Base-by-base conservation (phyloP, 2,329 filamentous ascomycete genomes). In the Penicillium sp. region DNA sequence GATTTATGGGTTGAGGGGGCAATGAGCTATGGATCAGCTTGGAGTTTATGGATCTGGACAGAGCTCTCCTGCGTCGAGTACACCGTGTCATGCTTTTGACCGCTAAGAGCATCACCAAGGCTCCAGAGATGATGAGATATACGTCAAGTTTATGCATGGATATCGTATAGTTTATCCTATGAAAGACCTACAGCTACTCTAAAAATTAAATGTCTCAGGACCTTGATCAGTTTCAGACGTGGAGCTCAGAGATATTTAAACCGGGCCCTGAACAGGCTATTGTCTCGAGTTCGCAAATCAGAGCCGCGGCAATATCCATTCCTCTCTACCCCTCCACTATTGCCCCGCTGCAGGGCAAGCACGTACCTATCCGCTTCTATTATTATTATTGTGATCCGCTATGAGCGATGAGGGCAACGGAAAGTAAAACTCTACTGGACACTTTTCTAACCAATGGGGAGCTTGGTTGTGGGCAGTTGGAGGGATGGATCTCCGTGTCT, bases 401-500 rank as follows among this genome's bases (percentile, higher is more conserved):
- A 33, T 23, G 46, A 26, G 46, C 46, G 46, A 48, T 23, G 18
- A 14, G 44, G 14, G 26, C 48, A 33, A 37, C 49, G 44, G 40
- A 31, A 43, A 40, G 31, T 29, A n/a, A 49, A 49, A 49, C 46
- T 49, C 46, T 49, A 25, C 7, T 20, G 6, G 18, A 31, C 46
- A 49, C 33, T 27, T 40, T 49, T 26, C 6, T 6, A 20, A 26
- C 62, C 62, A 65, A 65, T 65, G n/a, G 42, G 18, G 23, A 49
- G 40, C n/a, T 15, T 37, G 22, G 5, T 43, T n/a, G 49, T 54
- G 56, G 56, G 31, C 54, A 58, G 58, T 44, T 9, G 52, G 45
- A 55, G 52, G 49, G 43, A 57, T 56, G 48, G 50, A 62, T 59
- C 56, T 57, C 51, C 58, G 37, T 53, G 54, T 62, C 55, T 64